Percentiles rank a stretch among this genome's conserved stretches.
Conservation (phyloP, 345 rosid species). For the Melastoma malabathricum region DNA sequence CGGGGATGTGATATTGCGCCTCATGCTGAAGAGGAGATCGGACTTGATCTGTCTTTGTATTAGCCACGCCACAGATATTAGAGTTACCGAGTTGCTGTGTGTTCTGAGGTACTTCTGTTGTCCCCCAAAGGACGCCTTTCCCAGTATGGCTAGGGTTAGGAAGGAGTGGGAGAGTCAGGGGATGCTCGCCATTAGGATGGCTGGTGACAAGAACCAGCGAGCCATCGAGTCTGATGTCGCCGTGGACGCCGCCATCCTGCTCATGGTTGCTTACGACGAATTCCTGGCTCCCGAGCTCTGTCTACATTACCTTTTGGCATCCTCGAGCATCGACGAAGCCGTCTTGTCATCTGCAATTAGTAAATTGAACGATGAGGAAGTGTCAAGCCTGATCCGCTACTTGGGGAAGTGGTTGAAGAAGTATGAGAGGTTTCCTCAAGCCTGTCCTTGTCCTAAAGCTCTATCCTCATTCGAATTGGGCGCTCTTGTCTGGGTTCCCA, state of each 20-base stretch:
- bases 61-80: slow-evolving; percentile 51
- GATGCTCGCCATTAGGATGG: slow-evolving; percentile 41
- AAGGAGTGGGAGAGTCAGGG: slow-evolving; percentile 67
- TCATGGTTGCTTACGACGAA: slow-evolving; percentile 77
- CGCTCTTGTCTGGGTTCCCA: slow-evolving; percentile 73
- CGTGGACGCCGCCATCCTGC: slow-evolving; percentile 58
- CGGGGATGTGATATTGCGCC: slow-evolving; percentile 32
- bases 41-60: slow-evolving; percentile 55
- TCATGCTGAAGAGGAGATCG: slow-evolving; percentile 43
- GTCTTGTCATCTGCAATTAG: slow-evolving; percentile 42
- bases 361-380: slow-evolving; percentile 57
- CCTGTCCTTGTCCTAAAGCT: slow-evolving; percentile 58
- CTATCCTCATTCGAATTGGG: slow-evolving; percentile 32
- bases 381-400: slow-evolving; percentile 41
- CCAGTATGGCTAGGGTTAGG: slow-evolving; percentile 42
- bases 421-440: slow-evolving; percentile 67
- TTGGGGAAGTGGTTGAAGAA: slow-evolving; percentile 74
- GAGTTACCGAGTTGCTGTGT: slow-evolving; percentile 42
- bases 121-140: slow-evolving; percentile 48
- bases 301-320: slow-evolving; percentile 59
- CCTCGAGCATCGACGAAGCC: slow-evolving; percentile 41
- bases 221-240: slow-evolving; percentile 28
- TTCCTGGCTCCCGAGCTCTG: slow-evolving; percentile 61
- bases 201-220: slow-evolving; percentile 15
- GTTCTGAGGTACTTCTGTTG: slow-evolving; percentile 65